Conservation (phyloP, 768 basidiomycete species). For the Daedalea quercina region DNA sequence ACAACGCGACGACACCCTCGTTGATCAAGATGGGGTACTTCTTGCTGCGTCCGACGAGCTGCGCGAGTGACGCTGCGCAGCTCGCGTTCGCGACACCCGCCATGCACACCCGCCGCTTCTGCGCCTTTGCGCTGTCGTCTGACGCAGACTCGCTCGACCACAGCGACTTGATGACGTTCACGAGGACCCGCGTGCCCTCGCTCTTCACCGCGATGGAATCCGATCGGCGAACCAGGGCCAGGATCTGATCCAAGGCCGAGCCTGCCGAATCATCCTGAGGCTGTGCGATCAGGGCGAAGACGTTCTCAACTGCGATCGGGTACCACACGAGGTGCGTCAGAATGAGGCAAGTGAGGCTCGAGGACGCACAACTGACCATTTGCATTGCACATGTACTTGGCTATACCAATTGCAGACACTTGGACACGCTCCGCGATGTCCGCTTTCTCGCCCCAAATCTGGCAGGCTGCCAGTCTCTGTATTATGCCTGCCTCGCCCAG, state of each 20-base stretch:
- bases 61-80: slow-evolving; percentile 56
- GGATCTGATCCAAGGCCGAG: slow-evolving; percentile 55
- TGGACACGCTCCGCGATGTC: slow-evolving; percentile 88
- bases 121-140: slow-evolving; percentile 37
- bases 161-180: slow-evolving; percentile 77
- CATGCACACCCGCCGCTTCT: slow-evolving; percentile 48
- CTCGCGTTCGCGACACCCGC: slow-evolving; percentile 43
- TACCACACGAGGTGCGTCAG: slow-evolving; percentile 1
- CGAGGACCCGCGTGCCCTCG: slow-evolving; percentile 85
- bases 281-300: slow-evolving; percentile 45
- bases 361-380: slow-evolving; percentile 45
- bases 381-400: slow-evolving; percentile 81
- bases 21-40: slow-evolving; percentile 84
- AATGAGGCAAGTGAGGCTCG: neutral
- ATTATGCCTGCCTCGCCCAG: slow-evolving; percentile 62
- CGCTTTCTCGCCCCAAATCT: slow-evolving; percentile 62
- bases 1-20: slow-evolving; percentile 81
- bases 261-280: slow-evolving; percentile 22
- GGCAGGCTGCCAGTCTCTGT: slow-evolving; percentile 50
- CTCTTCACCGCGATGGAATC: slow-evolving; percentile 80
- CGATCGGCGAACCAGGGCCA: slow-evolving; percentile 70
- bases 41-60: slow-evolving; percentile 67
- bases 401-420: slow-evolving; percentile 77
- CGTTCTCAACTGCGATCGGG: slow-evolving; percentile 33
- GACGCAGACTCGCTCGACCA: slow-evolving; percentile 48